Evolutionary conservation across 2,329 filamentous ascomycete species (phyloP), one percentile per base, ranked within the genome.

Genomic region (Myriosclerotinia duriaeana): DNA sequence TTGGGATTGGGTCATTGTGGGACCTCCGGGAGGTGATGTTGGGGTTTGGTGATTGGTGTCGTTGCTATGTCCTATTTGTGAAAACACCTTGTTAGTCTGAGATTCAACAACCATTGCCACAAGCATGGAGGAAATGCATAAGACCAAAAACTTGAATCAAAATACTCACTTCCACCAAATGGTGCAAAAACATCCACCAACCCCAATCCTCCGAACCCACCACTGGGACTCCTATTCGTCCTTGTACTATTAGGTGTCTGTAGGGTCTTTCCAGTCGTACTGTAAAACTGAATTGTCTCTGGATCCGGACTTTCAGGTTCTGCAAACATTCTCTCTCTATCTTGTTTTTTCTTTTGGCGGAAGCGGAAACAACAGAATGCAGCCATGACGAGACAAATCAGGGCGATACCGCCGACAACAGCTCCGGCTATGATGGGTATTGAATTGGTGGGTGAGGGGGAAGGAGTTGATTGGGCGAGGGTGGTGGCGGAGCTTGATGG

Each of bases 331-430:
- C 38, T 60, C 11, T 66, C 42, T 50, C 48, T 58, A 12, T 44
- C 52, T 14, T 64, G 50, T 46, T 52, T 65, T 17, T 60, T 65
- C 64, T 61, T 65, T 30, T 66, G 64, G 20, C 55, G 42, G 11
- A 59, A 50, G 3, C 55, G 36, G 38, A 66, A 53, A 48, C 55
- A 61, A 11, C 55, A 66, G 8, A 66, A 66, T 61, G 26, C 54
- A 5, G 58, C 42, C 26, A 66, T 53, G 15, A 48, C 55, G 26
- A 66, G 30, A 42, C 50, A 61, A 17, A 66, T 61, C 7, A 66
- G 7, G 12, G 22, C 48, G 8, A 66, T 26, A 44, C 46, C n/a
- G 0, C 64, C 64, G 1, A 30, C 48, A 15, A 38, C 30, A 2
- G 44, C 22, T 14, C 55, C 64, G 1, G 38, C 64, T 36, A 66